Evolutionary conservation across 2,329 filamentous ascomycete genomes (phyloP), one percentile per base, ranked within the genome.

Genomic region (Hymenoscyphus infarciens): DNA sequence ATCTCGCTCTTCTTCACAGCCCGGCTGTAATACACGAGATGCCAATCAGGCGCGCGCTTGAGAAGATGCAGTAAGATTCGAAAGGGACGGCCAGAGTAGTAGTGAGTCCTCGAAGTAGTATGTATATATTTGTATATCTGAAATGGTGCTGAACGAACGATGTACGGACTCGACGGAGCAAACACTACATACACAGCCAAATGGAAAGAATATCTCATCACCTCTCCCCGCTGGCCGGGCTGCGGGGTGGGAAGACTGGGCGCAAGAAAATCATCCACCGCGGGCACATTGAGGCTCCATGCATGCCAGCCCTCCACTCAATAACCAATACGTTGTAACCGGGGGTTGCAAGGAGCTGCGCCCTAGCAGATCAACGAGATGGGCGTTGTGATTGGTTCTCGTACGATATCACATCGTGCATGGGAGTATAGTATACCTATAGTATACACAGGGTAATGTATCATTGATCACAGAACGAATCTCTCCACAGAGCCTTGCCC

Each of bases 351-450:
- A 8, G 31, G 42, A 22, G 19, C 42, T 49, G 19, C 42, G 42
- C 42, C 42, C 42, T 49, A 19, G 42, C 19, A 22, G 19, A 49
- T 19, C 39, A 45, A 5, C 39, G n/a, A 45, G 16, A 45, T 45
- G n/a, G 16, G 39, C 5, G n/a, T 19, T 19, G 19, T 49, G 42
- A 49, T 49, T 49, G 42, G 42, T 25, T 19, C 42, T 49, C 42
- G 42, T 49, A 49, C 42, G 42, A 49, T 49, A 49, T 49, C n/a
- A 49, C 42, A 49, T 25, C 42, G 42, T 49, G 42, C 42, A 49
- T 15, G 19, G 7, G 10, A n/a, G 42, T 35, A n/a, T n/a, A n/a
- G n/a, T n/a, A n/a, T n/a, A n/a, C n/a, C n/a, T n/a, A n/a, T n/a
- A n/a, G n/a, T n/a, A 35, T 35, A 35, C 33, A 35, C 33, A 35